phyloP scores from a whole-genome alignment of 2,329 filamentous ascomycete genomes.

The Pyrenochaeta sp. region DNA sequence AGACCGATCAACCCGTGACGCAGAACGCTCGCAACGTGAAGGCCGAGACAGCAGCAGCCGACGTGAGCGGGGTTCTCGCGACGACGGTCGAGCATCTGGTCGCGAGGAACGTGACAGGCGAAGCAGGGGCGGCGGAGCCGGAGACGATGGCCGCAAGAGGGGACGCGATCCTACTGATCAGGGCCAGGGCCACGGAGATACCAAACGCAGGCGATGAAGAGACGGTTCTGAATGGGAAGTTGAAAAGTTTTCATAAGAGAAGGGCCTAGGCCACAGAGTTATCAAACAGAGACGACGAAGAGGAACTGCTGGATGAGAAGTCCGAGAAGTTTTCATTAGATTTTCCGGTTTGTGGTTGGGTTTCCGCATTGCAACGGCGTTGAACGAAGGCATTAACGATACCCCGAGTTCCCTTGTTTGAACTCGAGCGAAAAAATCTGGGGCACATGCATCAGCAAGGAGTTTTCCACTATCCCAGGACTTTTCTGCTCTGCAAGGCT shows the following conservation, averaged over 20 bases:
- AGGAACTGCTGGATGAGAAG: no score
- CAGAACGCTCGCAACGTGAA: slow-evolving; percentile 17
- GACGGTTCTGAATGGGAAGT: not conserved
- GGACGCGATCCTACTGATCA: slow-evolving; percentile 30
- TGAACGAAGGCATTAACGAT: slow-evolving; percentile 6
- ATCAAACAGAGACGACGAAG: no score
- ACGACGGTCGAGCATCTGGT: slow-evolving; percentile 29
- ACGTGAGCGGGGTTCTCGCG: slow-evolving; percentile 32
- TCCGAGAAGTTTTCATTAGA: no score
- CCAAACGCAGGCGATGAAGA: slow-evolving; percentile 31
- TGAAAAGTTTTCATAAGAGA: not conserved
- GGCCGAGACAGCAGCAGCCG: slow-evolving; percentile 27
- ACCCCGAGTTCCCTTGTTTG: slow-evolving; percentile 4
- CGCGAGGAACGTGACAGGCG: slow-evolving; percentile 33
- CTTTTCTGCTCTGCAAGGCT: slow-evolving; percentile 1
- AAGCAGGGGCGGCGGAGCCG: slow-evolving; percentile 23
- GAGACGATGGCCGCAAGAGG: slow-evolving; percentile 33
- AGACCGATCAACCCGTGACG: slow-evolving; percentile 15
- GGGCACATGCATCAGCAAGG: no score
- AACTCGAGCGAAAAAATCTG: slow-evolving; percentile 8
- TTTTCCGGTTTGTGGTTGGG: no score
- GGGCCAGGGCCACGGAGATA: slow-evolving; percentile 29
- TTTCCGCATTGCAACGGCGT: no score
- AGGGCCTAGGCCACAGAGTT: no score
- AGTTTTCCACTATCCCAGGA: no score